Evolutionary conservation across 306 rosid genomes (phyloP).

Genomic region (Carpinus viminea): DNA sequence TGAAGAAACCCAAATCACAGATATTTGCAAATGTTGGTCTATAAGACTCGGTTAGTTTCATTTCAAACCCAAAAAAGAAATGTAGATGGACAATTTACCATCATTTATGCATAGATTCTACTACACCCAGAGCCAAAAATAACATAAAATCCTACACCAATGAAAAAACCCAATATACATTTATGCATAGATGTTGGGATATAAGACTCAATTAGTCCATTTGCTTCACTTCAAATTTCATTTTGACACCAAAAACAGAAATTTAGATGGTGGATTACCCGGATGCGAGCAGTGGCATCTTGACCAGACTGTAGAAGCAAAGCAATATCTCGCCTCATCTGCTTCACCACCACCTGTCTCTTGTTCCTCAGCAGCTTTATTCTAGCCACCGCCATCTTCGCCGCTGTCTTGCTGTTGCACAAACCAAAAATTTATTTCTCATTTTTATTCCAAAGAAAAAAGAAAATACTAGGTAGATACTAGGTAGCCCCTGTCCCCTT

Average conservation of each 20-base stretch:
- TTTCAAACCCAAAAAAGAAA: no score
- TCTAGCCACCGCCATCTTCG: slow-evolving; percentile 98
- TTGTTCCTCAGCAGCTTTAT: slow-evolving; percentile 92
- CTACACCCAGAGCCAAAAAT: not conserved
- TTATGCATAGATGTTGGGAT: not conserved
- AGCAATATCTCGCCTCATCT: slow-evolving; percentile 98
- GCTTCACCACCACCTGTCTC: slow-evolving; percentile 87
- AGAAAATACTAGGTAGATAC: not conserved
- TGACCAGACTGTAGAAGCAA: slow-evolving; percentile 89
- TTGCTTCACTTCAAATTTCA: not conserved
- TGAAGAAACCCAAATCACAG: no score
- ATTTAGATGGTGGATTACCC: slow-evolving; percentile 49
- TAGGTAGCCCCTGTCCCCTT: not conserved
- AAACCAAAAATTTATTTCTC: slow-evolving; percentile 3
- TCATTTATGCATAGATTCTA: not conserved
- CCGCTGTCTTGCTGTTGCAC: slow-evolving; percentile 80
- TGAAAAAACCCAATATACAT: not conserved
- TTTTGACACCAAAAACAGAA: not conserved
- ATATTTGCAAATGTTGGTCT: no score
- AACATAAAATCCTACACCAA: not conserved
- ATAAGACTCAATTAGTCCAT: not conserved
- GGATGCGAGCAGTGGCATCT: slow-evolving; percentile 93
- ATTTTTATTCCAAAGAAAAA: not conserved
- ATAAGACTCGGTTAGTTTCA: no score
- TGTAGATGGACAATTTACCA: no score